Conservation (phyloP, 2,329 filamentous ascomycete genomes). For the Periconia sp. region DNA sequence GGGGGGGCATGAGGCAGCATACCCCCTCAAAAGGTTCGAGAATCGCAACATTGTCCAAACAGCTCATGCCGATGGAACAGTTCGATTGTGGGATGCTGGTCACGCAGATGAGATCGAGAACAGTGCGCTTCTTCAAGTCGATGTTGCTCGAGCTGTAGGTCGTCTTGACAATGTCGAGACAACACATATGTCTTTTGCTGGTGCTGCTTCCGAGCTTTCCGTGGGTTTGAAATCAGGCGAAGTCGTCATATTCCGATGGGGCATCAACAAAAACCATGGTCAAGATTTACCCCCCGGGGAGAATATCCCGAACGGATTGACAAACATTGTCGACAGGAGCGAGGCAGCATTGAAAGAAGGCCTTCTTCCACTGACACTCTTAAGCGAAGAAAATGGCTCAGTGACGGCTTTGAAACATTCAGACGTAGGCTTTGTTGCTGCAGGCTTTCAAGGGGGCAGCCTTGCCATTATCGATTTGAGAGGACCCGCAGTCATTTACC, state of each 20-base stretch:
- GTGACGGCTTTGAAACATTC: conserved; percentile 80
- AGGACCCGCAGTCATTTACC: conserved; percentile 82
- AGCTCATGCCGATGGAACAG: conserved; percentile 84
- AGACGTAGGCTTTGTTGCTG: conserved; percentile 89
- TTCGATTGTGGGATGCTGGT: conserved; percentile 92
- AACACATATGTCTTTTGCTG: conserved; percentile 75
- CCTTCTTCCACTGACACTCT: conserved; percentile 74
- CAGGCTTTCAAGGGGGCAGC: conserved; percentile 80
- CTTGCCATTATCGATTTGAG: conserved; percentile 84
- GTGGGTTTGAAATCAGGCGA: conserved; percentile 84
- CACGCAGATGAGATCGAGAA: conserved; percentile 95
- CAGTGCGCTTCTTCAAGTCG: conserved; percentile 75
- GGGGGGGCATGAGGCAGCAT: conserved; percentile 74
- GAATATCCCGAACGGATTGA: conserved; percentile 57
- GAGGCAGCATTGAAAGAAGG: conserved; percentile 78
- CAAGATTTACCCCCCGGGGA: conserved; percentile 60
- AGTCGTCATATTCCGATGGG: conserved; percentile 84
- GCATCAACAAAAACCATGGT: conserved; percentile 73
- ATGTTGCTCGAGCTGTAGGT: conserved; percentile 79
- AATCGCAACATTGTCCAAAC: conserved; percentile 82
- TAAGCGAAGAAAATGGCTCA: conserved; percentile 80
- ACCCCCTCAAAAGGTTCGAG: conserved; percentile 75
- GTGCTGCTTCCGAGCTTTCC: conserved; percentile 80
- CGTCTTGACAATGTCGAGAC: conserved; percentile 78
- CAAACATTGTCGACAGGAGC: conserved; percentile 70